Conservation (phyloP, 805 yeast species). For the Brettanomyces nanus region DNA sequence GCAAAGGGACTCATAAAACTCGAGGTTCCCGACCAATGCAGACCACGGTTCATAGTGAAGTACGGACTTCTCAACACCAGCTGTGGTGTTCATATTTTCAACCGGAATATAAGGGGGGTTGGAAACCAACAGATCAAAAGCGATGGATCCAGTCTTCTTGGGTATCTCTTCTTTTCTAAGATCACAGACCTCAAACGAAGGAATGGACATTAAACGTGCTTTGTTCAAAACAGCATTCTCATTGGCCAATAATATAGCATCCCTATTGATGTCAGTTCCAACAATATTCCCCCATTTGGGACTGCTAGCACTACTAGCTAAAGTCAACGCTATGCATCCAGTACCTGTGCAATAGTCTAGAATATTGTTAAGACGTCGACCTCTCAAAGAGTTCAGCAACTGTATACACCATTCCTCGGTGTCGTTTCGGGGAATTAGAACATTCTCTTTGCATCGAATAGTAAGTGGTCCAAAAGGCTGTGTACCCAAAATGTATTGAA, state of each 20-base stretch:
- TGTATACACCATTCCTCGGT: constrained; percentile 82
- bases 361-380: neutral
- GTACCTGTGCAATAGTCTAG: constrained; percentile 82
- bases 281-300: constrained; percentile 11
- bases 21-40: constrained; percentile 74
- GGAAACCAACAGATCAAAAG: constrained; percentile 54
- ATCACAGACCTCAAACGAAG: constrained; percentile 16
- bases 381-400: constrained; percentile 22
- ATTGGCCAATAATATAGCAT: constrained; percentile 44
- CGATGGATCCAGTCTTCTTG: neutral
- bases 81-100: constrained; percentile 29
- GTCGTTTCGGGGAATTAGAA: constrained; percentile 88
- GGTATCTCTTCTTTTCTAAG: constrained; percentile 9
- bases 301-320: constrained; percentile 25
- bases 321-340: constrained; percentile 70
- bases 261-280: constrained; percentile 50
- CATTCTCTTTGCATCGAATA: constrained; percentile 52
- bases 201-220: constrained; percentile 3
- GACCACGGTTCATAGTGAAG: constrained; percentile 60
- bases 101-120: constrained; percentile 85
- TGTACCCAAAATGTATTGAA: constrained; percentile 76
- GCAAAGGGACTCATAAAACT: constrained; percentile 55
- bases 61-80: constrained; percentile 59
- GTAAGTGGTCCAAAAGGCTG: constrained; percentile 80
- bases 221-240: constrained; percentile 29